Evolutionary conservation across 306 rosid species (phyloP), one percentile per base, ranked within the genome.

Genomic region (Glycine tomentella): DNA sequence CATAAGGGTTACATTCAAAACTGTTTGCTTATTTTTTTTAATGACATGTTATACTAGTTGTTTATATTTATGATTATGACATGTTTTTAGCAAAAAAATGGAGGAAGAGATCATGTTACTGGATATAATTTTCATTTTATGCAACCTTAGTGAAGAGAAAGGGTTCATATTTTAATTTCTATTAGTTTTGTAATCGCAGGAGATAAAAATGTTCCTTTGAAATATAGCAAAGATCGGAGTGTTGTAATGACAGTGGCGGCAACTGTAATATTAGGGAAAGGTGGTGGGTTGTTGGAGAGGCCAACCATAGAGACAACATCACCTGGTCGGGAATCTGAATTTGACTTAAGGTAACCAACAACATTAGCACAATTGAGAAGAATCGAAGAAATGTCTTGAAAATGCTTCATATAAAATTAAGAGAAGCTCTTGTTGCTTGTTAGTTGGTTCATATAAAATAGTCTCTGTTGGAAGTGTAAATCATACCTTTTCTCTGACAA

Each of bases 241-340:
- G 4, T 69, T 75, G 56, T 79, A 64, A 79, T 87, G 94, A 69
- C 76, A 34, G 72, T 87, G 74, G 90, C 90, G 42, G 87, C 81
- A 51, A 65, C 84, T 13, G 87, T 73, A 84, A 67, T 67, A 42
- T 63, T 65, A 13, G 95, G 92, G 11, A 92, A 85, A 86, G 97
- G 97, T 8, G 97, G 97, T 5, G 97, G 97, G 20, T 38, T 94
- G 86, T 84, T 94, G 92, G 98, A 94, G 67, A 92, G 80, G 84
- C 98, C 97, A 69, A 85, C 93, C 70, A 89, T 81, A 77, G 97
- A 94, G 90, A 92, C 58, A 86, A 90, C 98, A 44, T 72, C 89
- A 15, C 97, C 97, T 48, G 88, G 94, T 14, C 92, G 97, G 7
- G 93, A 94, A 81, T 92, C 97, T 44, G 94, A 94, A 80, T 94